Percentiles rank a stretch among this genome's conserved stretches.
These are phyloP conservation scores for Colletotrichum sidae DNA, from an alignment of 2,329 filamentous ascomycete genomes.

Conservation along the genomic window DNA sequence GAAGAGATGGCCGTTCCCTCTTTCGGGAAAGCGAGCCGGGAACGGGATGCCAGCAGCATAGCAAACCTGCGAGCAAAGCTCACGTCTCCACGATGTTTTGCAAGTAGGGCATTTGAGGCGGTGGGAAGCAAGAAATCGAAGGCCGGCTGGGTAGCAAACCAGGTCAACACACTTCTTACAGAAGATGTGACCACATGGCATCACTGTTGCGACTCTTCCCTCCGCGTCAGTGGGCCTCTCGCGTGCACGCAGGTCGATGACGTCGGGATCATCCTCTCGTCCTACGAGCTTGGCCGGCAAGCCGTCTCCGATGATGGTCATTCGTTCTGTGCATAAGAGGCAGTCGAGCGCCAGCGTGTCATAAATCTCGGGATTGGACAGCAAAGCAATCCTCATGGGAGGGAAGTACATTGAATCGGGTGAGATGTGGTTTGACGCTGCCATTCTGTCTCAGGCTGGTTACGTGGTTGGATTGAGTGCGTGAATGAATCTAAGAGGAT, in stretches of 20 bases:
- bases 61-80: too few relatives aligned
- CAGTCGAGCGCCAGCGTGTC: not conserved
- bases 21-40: too few relatives aligned
- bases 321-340: not conserved
- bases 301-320: constrained; percentile 7
- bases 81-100: too few relatives aligned
- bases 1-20: too few relatives aligned
- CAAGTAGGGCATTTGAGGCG: too few relatives aligned
- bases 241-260: too few relatives aligned
- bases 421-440: not conserved
- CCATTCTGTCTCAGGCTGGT: not conserved
- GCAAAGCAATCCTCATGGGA: not conserved
- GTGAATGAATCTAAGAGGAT: too few relatives aligned
- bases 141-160: not conserved
- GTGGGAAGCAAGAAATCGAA: not conserved
- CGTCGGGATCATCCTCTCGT: not conserved
- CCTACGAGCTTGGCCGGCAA: not conserved
- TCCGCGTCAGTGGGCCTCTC: not conserved
- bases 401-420: constrained; percentile 1
- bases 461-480: not conserved
- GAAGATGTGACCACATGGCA: constrained; percentile 25
- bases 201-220: not conserved
- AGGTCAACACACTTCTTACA: constrained; percentile 15
- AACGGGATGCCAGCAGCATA: too few relatives aligned
- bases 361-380: not conserved